phyloP scores from a whole-genome alignment of 2,329 filamentous ascomycete genomes.

The Fusarium nelsonii region DNA sequence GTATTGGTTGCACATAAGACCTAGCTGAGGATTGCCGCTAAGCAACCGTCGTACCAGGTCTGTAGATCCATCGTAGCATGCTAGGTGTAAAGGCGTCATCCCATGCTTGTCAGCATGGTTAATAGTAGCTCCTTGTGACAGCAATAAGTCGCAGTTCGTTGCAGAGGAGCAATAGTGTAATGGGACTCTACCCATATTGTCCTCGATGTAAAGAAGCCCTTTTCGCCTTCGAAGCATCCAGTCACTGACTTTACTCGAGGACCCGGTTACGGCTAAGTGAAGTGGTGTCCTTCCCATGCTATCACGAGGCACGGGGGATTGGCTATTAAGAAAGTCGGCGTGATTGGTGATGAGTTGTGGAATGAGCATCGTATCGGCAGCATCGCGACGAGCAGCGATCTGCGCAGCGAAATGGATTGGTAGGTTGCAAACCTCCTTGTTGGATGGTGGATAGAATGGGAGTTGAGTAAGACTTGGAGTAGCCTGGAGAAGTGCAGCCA shows the following conservation, averaged over 20 bases:
- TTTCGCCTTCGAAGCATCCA: neutral
- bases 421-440: neutral
- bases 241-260: neutral
- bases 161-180: neutral
- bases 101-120: neutral
- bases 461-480: neutral
- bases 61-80: neutral
- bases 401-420: neutral
- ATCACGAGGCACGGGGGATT: neutral
- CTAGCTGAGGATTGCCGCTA: neutral
- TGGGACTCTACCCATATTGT: neutral
- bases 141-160: neutral
- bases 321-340: neutral
- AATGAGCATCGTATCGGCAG: neutral
- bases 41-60: neutral
- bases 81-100: neutral
- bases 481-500: neutral
- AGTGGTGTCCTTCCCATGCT: neutral
- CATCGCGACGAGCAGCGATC: neutral
- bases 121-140: neutral
- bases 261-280: neutral
- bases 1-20: neutral
- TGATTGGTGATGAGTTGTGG: neutral
- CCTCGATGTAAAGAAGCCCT: neutral
- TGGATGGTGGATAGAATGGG: neutral